phyloP scores from a whole-genome alignment of 192 early-diverging fungal species.

The Coemansia sp. region DNA sequence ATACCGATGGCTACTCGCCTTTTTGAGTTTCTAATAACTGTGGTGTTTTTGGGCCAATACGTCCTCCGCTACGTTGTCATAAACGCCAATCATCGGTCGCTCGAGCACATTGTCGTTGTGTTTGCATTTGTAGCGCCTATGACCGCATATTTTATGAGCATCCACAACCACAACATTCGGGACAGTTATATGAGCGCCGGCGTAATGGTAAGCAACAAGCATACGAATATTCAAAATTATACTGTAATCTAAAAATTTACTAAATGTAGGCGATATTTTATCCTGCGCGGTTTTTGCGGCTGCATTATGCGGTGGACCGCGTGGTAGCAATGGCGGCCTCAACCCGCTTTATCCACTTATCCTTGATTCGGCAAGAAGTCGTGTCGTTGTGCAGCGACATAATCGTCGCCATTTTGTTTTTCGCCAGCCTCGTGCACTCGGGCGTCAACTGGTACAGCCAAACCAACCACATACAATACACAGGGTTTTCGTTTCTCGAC shows the following conservation, averaged over 20 bases:
- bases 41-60: conserved; percentile 39
- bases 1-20: conserved; percentile 25
- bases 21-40: conserved; percentile 35
- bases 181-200: conserved; percentile 54
- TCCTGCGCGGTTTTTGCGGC: conserved; percentile 46
- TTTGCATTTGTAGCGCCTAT: conserved; percentile 42
- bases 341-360: conserved; percentile 23
- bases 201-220: conserved; percentile 33
- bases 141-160: conserved; percentile 31
- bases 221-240: neutral
- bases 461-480: conserved; percentile 19
- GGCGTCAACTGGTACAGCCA: conserved; percentile 50
- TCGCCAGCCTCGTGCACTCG: conserved; percentile 51
- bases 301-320: conserved; percentile 37
- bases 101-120: conserved; percentile 42
- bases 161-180: conserved; percentile 18
- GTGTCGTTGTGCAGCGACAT: conserved; percentile 42
- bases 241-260: neutral
- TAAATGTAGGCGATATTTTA: conserved; percentile 47
- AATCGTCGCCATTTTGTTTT: conserved; percentile 34
- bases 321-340: conserved; percentile 28
- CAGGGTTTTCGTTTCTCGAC: conserved; percentile 44
- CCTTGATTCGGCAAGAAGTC: conserved; percentile 39
- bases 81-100: conserved; percentile 32
- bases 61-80: conserved; percentile 41